phyloP scores from a whole-genome alignment of 2,329 filamentous ascomycete genomes.

The Neurospora crassa region DNA sequence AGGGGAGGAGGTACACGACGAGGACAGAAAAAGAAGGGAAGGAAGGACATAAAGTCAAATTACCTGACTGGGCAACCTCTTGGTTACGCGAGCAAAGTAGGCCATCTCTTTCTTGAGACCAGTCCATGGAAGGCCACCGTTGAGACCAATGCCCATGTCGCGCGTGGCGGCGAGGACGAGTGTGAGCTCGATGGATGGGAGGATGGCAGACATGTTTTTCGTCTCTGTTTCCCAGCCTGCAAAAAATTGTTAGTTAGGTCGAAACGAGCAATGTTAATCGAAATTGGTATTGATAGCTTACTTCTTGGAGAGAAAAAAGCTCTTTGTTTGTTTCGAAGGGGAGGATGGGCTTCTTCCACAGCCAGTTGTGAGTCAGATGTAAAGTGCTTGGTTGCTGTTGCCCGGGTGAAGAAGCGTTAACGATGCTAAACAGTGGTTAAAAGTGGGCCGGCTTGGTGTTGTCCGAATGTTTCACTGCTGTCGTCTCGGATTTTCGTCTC shows the following conservation, averaged over 20 bases:
- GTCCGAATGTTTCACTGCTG: background rate
- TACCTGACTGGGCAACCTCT: constrained; percentile 40
- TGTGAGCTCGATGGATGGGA: constrained; percentile 53
- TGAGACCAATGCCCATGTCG: constrained; percentile 76
- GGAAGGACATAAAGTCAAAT: background rate
- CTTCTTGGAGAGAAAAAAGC: background rate
- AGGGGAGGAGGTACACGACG: background rate
- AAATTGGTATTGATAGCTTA: background rate
- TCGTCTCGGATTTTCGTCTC: background rate
- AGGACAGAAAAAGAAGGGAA: background rate
- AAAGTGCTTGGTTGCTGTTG: background rate
- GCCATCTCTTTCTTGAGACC: constrained; percentile 85
- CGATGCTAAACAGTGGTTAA: background rate
- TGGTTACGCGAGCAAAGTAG: constrained; percentile 88
- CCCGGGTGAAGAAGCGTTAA: background rate
- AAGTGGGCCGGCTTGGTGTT: background rate
- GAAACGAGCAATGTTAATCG: background rate
- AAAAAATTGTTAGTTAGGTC: background rate
- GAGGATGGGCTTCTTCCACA: background rate
- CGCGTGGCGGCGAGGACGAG: constrained; percentile 91
- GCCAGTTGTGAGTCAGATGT: background rate
- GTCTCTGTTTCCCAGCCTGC: background rate
- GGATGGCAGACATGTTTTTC: constrained; percentile 1
- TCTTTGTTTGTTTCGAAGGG: background rate
- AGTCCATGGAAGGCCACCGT: constrained; percentile 78